Evolutionary conservation across 1,284 basidiomycete genomes (phyloP).

Genomic region (Mycosarcoma maydis): DNA sequence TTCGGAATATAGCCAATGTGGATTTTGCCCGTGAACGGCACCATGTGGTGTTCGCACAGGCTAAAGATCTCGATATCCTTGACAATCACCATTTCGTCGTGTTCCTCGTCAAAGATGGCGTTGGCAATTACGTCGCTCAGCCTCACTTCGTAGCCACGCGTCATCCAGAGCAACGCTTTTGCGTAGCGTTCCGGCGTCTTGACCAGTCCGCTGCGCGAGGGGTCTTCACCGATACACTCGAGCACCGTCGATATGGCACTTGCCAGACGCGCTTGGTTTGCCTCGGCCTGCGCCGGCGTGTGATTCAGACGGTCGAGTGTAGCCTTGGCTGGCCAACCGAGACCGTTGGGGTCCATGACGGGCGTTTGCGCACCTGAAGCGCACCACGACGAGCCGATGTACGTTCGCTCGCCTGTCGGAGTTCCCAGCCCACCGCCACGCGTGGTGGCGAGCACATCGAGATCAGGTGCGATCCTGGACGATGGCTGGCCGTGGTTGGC

Average conservation of each 20-base stretch:
- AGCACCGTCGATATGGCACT: conserved; percentile 89
- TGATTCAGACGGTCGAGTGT: conserved; percentile 59
- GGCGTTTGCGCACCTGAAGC: conserved; percentile 49
- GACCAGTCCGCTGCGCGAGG: conserved; percentile 87
- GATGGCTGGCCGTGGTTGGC: conserved; percentile 6
- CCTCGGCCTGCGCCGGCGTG: conserved; percentile 54
- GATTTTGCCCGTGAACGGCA: conserved; percentile 93
- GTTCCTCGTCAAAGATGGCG: conserved; percentile 97
- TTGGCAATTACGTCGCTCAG: conserved; percentile 96
- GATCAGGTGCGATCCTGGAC: conserved; percentile 10
- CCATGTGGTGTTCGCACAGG: conserved; percentile 97
- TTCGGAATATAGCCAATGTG: conserved; percentile 90
- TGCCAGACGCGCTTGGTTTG: conserved; percentile 74
- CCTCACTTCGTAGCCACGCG: conserved; percentile 95
- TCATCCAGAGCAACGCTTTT: conserved; percentile 99
- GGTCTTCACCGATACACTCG: conserved; percentile 98
- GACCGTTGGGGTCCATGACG: conserved; percentile 62
- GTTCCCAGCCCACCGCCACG: conserved; percentile 60
- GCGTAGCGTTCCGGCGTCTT: conserved; percentile 96
- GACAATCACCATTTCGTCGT: conserved; percentile 99
- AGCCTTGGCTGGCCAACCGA: conserved; percentile 64
- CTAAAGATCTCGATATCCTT: conserved; percentile 97
- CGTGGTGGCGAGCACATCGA: conserved; percentile 25
- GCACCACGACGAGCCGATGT: conserved; percentile 43
- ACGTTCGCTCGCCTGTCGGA: conserved; percentile 57